Conservation (phyloP, 129 eudicot genomes). For the Calendula officinalis region DNA sequence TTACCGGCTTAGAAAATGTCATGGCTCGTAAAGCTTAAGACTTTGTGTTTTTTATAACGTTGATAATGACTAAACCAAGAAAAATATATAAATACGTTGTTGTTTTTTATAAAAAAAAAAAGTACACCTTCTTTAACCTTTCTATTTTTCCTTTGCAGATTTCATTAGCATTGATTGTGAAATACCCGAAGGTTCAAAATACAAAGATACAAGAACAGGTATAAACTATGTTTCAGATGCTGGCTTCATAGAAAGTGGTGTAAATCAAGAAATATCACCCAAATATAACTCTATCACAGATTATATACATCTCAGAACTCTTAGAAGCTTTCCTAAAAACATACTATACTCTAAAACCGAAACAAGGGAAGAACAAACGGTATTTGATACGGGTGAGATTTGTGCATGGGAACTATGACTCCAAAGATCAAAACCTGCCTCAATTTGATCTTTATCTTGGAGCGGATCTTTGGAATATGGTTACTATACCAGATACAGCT, state of each 20-base stretch:
- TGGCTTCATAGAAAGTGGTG: neutral
- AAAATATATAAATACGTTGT: no score
- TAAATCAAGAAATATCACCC: neutral
- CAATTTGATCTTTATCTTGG: conserved; percentile 45
- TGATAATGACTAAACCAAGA: no score
- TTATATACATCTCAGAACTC: neutral
- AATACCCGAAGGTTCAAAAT: neutral
- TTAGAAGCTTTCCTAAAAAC: conserved; percentile 45
- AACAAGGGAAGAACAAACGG: conserved; percentile 26
- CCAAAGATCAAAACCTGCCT: conserved; percentile 8
- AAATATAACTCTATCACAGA: neutral
- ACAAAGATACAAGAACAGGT: neutral
- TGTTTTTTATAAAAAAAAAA: neutral
- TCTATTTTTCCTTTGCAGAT: conserved; percentile 17
- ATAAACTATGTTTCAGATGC: neutral
- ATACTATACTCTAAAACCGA: conserved; percentile 35
- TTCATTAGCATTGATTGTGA: conserved; percentile 57
- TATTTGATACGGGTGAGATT: conserved; percentile 35
- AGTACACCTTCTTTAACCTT: neutral
- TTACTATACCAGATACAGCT: neutral
- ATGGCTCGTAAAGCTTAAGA: no score
- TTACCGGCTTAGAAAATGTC: no score
- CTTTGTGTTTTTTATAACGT: no score
- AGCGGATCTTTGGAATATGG: conserved; percentile 31
- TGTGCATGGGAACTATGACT: conserved; percentile 44